Evolutionary conservation across 495 filamentous ascomycete genomes (phyloP), one percentile per base, ranked within the genome.

Genomic region (Tuber aestivum): DNA sequence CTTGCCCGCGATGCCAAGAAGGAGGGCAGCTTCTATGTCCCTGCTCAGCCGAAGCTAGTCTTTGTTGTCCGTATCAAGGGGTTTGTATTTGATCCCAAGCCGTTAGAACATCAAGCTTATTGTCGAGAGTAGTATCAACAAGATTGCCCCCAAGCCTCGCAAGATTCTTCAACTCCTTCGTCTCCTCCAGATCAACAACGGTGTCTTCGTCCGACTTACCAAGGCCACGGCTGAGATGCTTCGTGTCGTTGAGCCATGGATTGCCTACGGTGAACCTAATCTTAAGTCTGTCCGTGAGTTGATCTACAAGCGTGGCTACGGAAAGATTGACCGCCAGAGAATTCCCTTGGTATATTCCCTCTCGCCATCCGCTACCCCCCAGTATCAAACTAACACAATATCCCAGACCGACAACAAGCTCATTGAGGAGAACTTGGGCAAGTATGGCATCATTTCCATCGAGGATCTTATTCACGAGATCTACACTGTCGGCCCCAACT

Each of bases 381-480:
- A 38, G 41, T 41, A n/a, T 35, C 48, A 9, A 75, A 37, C 8
- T 45, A 72, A 74, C 76, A 72, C 10, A 71, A 69, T 68, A 27
- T 23, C 56, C 35, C 74, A 83, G 76, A 97, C 95, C 84, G 95
- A 99, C 89, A 99, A 99, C 90, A 87, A 92, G 84, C 89, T 99
- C 86, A 95, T 99, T 81, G 95, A 99, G 91, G 91, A 93, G 87
- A 89, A 88, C 88, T 90, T 99, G 82, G 95, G 95, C 87, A 93
- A 97, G 89, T 96, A 92, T 88, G 95, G 95, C 85, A 97, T 99
- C 85, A 93, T 99, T 89, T 99, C 95, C 85, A 94, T 99, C 87
- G 95, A 99, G 89, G 95, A 98, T 88, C 87, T 99, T 82, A 94
- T 99, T 86, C 95, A 99, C 90, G 95, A 99, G 90, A 97, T 99